Percentiles rank a stretch among this genome's conserved stretches.
Conservation (phyloP, 129 eudicot genomes). For the Calendula officinalis region DNA sequence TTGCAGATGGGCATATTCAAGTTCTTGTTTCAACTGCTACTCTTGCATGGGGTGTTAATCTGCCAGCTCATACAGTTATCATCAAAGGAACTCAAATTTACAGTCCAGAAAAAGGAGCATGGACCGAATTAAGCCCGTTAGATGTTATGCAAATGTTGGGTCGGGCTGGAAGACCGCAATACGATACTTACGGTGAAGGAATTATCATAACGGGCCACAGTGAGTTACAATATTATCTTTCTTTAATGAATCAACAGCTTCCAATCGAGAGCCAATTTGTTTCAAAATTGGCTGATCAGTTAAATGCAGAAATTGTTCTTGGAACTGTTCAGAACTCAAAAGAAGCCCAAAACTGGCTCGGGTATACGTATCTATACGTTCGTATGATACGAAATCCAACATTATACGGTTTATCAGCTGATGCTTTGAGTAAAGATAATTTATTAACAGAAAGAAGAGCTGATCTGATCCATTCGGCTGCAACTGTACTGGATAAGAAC, state of each 20-base stretch:
- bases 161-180: constrained; percentile 98
- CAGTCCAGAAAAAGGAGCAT: constrained; percentile 94
- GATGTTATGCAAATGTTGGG: constrained; percentile 99
- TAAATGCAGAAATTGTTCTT: constrained; percentile 94
- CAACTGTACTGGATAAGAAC: constrained; percentile 75
- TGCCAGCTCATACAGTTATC: constrained; percentile 92
- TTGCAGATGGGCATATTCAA: constrained; percentile 80
- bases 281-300: constrained; percentile 89
- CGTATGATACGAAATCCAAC: constrained; percentile 90
- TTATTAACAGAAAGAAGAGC: constrained; percentile 74
- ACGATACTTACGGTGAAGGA: constrained; percentile 91
- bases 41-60: constrained; percentile 94
- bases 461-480: constrained; percentile 93
- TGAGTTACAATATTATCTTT: constrained; percentile 81
- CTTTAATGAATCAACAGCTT: constrained; percentile 93
- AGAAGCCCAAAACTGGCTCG: constrained; percentile 92
- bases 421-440: constrained; percentile 47
- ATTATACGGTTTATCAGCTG: constrained; percentile 75
- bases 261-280: constrained; percentile 95
- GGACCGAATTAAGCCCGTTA: constrained; percentile 94
- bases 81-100: constrained; percentile 95
- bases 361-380: constrained; percentile 72
- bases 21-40: constrained; percentile 95
- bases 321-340: constrained; percentile 92
- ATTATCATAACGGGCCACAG: constrained; percentile 87